phyloP scores from a whole-genome alignment of 305 asterid species.

The Coffea humblotiana region DNA sequence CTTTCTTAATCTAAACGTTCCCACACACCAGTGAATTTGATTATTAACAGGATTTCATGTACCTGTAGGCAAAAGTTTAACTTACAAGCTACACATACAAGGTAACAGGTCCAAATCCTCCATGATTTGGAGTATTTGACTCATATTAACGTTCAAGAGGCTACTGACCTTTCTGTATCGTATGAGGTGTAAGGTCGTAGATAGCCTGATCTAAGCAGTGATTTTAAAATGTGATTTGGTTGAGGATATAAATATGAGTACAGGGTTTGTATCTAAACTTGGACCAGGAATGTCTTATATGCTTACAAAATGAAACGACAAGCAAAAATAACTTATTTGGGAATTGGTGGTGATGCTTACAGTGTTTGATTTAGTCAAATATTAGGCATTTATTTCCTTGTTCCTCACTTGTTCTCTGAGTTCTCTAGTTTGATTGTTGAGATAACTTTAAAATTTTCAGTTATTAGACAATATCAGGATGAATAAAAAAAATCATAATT shows the following conservation, averaged over 20 bases:
- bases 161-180: not conserved
- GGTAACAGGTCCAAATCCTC: conserved; percentile 8
- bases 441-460: not conserved
- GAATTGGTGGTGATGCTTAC: not conserved
- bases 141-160: not conserved
- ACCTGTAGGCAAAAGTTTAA: not conserved
- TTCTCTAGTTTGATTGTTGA: not conserved
- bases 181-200: no score
- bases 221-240: not conserved
- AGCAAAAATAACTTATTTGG: not conserved
- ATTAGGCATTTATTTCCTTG: not conserved
- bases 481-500: not conserved
- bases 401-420: not conserved
- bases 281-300: not conserved
- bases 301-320: not conserved
- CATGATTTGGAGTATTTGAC: not conserved
- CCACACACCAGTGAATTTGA: not conserved
- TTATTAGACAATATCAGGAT: not conserved
- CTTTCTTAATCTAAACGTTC: not conserved
- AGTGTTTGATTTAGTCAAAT: not conserved
- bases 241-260: not conserved
- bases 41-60: not conserved
- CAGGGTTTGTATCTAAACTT: not conserved
- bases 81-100: not conserved
- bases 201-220: no score